Base-by-base conservation (phyloP, 306 rosid genomes). In the Glycine tomentella region DNA sequence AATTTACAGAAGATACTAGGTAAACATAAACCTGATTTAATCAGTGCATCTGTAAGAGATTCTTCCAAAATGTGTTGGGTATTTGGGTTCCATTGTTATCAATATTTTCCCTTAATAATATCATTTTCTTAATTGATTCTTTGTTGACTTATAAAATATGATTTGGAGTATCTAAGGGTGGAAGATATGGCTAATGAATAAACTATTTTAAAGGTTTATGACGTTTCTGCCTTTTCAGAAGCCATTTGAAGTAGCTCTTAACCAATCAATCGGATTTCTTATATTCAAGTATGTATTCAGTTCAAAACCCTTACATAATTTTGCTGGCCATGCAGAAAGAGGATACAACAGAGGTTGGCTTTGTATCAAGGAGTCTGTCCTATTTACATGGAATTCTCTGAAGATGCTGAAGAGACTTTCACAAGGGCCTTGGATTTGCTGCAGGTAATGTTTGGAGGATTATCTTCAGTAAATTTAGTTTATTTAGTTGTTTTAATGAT, bases 321-420 rank as follows among this genome's bases (percentile, higher is more conserved):
- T 81, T 84, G 34, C 72, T 89, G 84, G 25, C 55, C 74, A 15
- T 80, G 87, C 93, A 93, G 99, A 74, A 91, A 95, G 90, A 85
- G 92, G 77, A 89, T 84, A 77, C 98, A 89, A 64, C 98, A 89
- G 76, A 87, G 97, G 80, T 72, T 95, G 88, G 94, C 98, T 82
- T 84, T 89, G 83, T 95, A 95, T 86, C 96, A 95, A 86, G 99
- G 99, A 45, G 96, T 91, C 14, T 93, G 98, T 72, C 98, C 99
- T 11, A 82, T 95, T 72, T 86, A 87, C 91, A 89, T 90, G 97
- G 89, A 91, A 69, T 95, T 95, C 85, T 88, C 92, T 11, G 93
- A 91, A 7, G 97, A 95, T 75, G 88, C 98, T 20, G 98, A 93
- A 83, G 89, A 90, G 80, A 93, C 92, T 69, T 93, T 93, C 68